Evolutionary conservation across 108 stramenopile species (phyloP).

Genomic region (Cyclotella cryptica): DNA sequence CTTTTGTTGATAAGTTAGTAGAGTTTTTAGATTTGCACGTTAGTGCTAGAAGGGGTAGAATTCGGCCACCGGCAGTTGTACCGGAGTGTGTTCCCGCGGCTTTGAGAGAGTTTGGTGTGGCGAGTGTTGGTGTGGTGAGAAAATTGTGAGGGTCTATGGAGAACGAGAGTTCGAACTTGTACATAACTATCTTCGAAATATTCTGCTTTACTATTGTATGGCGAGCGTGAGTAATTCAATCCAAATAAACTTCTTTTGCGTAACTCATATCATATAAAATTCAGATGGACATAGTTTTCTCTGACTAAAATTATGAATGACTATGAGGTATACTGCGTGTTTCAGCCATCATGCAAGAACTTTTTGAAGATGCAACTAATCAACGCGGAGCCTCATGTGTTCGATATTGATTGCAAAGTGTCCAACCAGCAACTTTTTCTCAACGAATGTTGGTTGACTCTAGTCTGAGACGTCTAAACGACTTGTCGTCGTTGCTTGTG

Average conservation of each 20-base stretch:
- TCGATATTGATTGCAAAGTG: conserved; percentile 22
- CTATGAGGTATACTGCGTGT: conserved; percentile 13
- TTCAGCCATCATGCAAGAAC: conserved; percentile 21
- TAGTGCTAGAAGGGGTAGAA: conserved; percentile 69
- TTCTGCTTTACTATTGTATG: conserved; percentile 8
- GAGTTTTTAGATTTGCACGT: conserved; percentile 90
- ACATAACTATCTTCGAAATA: background rate
- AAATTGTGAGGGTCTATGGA: background rate
- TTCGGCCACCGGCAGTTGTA: conserved; percentile 64
- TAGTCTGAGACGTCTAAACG: conserved; percentile 14
- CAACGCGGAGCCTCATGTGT: conserved; percentile 10
- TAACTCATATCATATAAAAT: no score
- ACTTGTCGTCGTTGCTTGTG: conserved; percentile 28
- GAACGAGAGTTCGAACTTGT: background rate
- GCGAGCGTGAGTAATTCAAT: background rate
- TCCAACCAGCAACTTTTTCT: conserved; percentile 29
- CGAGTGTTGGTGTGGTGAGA: conserved; percentile 11
- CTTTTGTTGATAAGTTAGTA: conserved; percentile 79
- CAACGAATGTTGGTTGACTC: conserved; percentile 1
- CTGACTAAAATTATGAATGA: no score
- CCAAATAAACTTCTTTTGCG: no score
- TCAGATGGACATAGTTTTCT: no score
- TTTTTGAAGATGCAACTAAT: conserved; percentile 18
- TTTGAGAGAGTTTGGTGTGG: conserved; percentile 38
- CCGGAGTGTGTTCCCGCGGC: conserved; percentile 76